These are phyloP conservation scores for Gnaphalium uliginosum DNA, from an alignment of 129 eudicot species.

Conservation along the genomic window DNA sequence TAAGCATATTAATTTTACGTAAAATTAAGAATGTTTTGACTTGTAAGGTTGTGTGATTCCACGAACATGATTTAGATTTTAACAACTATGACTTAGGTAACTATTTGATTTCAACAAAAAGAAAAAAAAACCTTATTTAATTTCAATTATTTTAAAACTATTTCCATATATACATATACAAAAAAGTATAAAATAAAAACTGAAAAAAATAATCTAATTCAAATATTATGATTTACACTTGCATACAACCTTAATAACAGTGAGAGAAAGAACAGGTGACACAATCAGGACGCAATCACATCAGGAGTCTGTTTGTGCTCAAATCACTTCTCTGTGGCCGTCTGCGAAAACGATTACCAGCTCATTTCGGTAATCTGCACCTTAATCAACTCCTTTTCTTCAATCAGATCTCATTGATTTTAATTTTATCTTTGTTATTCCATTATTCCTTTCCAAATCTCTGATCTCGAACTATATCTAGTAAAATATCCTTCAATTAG, in stretches of 20 bases:
- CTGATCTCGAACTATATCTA: conserved; percentile 25
- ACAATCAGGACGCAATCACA: conserved; percentile 37
- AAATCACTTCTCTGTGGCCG: conserved; percentile 34
- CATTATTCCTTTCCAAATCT: conserved; percentile 21
- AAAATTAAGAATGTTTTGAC: no score
- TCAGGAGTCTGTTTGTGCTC: conserved; percentile 32
- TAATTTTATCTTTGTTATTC: neutral
- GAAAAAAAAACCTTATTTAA: no score
- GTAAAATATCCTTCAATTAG: conserved; percentile 21
- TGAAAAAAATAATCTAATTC: neutral
- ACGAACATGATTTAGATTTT: no score
- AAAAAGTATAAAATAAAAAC: neutral
- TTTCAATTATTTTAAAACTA: no score
- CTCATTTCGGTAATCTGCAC: conserved; percentile 25
- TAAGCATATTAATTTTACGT: no score
- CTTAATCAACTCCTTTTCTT: conserved; percentile 30
- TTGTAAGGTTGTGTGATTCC: no score
- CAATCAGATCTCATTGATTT: conserved; percentile 35
- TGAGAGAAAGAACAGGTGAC: conserved; percentile 24
- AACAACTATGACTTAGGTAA: no score
- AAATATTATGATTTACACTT: neutral
- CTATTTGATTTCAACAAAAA: no score
- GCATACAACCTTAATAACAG: conserved; percentile 5
- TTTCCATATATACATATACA: no score
- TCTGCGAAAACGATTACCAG: conserved; percentile 33